Conservation (phyloP, 2,329 filamentous ascomycete genomes). For the Pyrenochaeta sp. region DNA sequence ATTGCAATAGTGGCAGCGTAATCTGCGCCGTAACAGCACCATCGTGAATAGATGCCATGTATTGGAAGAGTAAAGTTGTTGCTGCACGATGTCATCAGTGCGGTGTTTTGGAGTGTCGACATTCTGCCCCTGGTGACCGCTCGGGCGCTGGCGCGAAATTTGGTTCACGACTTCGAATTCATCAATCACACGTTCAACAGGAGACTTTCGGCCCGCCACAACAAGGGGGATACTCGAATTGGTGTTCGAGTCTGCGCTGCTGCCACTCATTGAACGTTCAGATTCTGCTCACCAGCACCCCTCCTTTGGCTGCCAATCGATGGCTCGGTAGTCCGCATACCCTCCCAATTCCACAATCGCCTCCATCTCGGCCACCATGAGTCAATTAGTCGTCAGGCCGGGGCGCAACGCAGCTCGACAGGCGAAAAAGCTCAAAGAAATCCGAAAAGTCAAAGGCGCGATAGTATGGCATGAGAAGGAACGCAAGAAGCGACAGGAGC, state of each 20-base stretch:
- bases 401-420: conserved; percentile 38
- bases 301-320: conserved; percentile 13
- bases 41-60: conserved; percentile 24
- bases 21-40: conserved; percentile 43
- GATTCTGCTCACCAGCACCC: background rate
- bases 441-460: conserved; percentile 53
- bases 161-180: conserved; percentile 11
- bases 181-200: conserved; percentile 10
- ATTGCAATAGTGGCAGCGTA: conserved; percentile 49
- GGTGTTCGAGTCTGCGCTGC: background rate
- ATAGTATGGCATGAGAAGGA: conserved; percentile 41
- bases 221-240: background rate
- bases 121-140: conserved; percentile 29
- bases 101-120: conserved; percentile 14
- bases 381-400: conserved; percentile 31
- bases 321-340: conserved; percentile 39
- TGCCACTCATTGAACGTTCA: background rate
- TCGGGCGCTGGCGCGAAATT: conserved; percentile 24
- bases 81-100: conserved; percentile 17
- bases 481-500: conserved; percentile 31
- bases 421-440: conserved; percentile 45
- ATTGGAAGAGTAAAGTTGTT: conserved; percentile 1
- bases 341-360: conserved; percentile 35
- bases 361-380: conserved; percentile 62
- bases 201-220: conserved; percentile 2